These are phyloP conservation scores for Colletotrichum simmondsii DNA, from an alignment of 2,329 filamentous ascomycete species.

Conservation along the genomic window DNA sequence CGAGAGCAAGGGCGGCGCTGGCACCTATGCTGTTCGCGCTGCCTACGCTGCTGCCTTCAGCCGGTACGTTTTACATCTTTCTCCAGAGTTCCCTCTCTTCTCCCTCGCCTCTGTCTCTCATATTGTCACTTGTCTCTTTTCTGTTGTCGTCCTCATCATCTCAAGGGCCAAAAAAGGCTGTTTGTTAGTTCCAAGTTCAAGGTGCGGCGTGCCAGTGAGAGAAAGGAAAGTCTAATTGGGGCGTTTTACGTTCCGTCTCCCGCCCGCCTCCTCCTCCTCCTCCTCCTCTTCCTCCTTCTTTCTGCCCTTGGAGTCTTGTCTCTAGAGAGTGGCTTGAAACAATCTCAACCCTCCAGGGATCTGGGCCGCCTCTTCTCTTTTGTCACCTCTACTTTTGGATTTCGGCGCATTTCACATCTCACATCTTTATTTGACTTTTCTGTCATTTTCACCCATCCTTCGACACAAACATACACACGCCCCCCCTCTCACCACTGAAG, in stretches of 20 bases:
- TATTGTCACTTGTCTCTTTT: constrained; percentile 7
- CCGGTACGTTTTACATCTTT: constrained; percentile 61
- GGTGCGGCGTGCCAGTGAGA: not conserved
- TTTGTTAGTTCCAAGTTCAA: not conserved
- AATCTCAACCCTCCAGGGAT: not conserved
- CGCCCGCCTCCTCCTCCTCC: not conserved
- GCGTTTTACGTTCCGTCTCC: not conserved
- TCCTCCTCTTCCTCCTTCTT: not conserved
- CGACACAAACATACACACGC: not conserved
- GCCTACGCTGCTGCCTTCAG: constrained; percentile 81
- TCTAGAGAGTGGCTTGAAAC: constrained; percentile 11
- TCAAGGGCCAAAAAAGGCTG: not conserved
- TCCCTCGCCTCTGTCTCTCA: constrained; percentile 1
- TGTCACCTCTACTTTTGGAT: not conserved
- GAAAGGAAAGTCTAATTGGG: constrained; percentile 13
- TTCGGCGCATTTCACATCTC: constrained; percentile 6
- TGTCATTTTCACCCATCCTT: constrained; percentile 2
- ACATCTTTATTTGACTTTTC: not conserved
- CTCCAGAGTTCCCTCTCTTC: not conserved
- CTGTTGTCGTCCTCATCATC: constrained; percentile 7
- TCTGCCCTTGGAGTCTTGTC: not conserved
- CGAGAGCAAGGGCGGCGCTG: constrained; percentile 48
- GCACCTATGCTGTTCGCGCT: constrained; percentile 71
- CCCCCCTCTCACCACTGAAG: constrained; percentile 1
- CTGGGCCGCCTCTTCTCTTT: constrained; percentile 12